A percentile compares a stretch with the other conserved stretches of the same genome.
These are phyloP conservation scores for Phytophthora cajani DNA, from an alignment of 352 stramenopile genomes.

Conservation along the genomic window DNA sequence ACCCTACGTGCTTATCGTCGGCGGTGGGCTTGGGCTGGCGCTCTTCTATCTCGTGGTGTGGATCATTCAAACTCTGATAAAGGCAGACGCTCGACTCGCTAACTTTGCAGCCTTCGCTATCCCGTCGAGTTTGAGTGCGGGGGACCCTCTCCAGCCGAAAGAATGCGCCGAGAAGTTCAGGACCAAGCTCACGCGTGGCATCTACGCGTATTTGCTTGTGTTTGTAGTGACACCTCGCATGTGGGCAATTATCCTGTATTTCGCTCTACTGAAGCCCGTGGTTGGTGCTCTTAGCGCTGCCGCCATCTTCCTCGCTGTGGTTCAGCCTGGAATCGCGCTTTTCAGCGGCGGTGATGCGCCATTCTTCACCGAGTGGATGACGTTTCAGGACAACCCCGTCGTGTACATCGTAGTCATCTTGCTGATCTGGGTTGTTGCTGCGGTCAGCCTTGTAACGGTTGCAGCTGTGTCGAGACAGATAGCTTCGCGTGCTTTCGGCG, in stretches of 20 bases:
- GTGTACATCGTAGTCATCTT: slow-evolving; percentile 15
- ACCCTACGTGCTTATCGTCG: background rate
- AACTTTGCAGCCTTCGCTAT: background rate
- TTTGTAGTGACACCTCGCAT: background rate
- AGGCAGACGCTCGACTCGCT: background rate
- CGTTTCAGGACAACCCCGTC: slow-evolving; percentile 13
- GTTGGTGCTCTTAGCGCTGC: background rate
- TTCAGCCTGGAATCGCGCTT: slow-evolving; percentile 35
- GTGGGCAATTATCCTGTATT: background rate
- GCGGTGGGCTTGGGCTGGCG: background rate
- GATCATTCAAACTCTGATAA: background rate
- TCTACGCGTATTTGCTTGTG: background rate
- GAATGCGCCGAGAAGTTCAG: background rate
- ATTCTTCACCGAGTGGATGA: slow-evolving; percentile 2
- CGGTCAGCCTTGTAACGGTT: slow-evolving; percentile 5
- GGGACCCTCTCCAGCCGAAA: background rate
- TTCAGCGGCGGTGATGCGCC: slow-evolving; percentile 4
- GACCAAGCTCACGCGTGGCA: background rate
- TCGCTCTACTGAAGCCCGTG: background rate
- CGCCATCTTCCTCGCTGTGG: slow-evolving; percentile 2
- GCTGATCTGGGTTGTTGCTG: slow-evolving; percentile 8
- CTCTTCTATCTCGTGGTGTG: background rate
- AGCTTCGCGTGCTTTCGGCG: slow-evolving; percentile 14
- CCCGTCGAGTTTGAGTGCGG: background rate
- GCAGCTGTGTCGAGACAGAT: slow-evolving; percentile 17